Base-by-base conservation (phyloP, 2,329 filamentous ascomycete genomes). In the Cladosporium sphaerospermum region DNA sequence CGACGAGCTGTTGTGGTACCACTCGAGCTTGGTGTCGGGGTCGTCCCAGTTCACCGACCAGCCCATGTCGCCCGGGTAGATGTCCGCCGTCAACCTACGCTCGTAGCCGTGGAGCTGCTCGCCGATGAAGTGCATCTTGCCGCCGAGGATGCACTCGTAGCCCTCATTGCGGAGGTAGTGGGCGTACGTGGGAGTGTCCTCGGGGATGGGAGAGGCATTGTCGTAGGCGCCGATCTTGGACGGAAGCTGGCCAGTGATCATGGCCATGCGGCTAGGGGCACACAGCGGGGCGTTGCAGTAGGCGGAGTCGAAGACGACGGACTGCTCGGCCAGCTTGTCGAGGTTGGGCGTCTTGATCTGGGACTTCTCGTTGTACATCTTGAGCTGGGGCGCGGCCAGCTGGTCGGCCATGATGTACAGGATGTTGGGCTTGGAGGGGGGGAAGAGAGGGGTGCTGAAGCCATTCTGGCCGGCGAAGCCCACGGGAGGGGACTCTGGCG, bases 371-470 rank as follows among this genome's bases (percentile, higher is more conserved):
- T 96, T 91, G 76, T 96, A 90, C 76, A 96, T 92, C 75, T 90
- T 92, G 61, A 96, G 82, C 62, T 91, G 80, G 14, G 91, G 91
- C 28, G 91, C 91, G 14, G 91, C 88, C 69, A 96, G 83, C 75
- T 96, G 91, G 73, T 96, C 91, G 52, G 91, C 91, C 90, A 96
- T 96, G 74, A 96, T 95, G 77, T 93, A 96, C 44, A 91, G 78
- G 61, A 92, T 88, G 71, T 91, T 91, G 56, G 86, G 86, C 67
- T 78, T 79, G 46, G 63, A 60, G 23, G 23, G 64, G 2, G 64
- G 64, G 55, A 71, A 68, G 32, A 68, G 62, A 23, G 67, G 67
- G 18, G 67, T 69, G 59, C 67, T 69, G 61, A 68, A 67, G 59
- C 67, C 67, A 65, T 67, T 66, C 56, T 69, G 67, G 49, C 67